Evolutionary conservation across 169 alveolate genomes (phyloP).

Genomic region (Plasmodium coatneyi): DNA sequence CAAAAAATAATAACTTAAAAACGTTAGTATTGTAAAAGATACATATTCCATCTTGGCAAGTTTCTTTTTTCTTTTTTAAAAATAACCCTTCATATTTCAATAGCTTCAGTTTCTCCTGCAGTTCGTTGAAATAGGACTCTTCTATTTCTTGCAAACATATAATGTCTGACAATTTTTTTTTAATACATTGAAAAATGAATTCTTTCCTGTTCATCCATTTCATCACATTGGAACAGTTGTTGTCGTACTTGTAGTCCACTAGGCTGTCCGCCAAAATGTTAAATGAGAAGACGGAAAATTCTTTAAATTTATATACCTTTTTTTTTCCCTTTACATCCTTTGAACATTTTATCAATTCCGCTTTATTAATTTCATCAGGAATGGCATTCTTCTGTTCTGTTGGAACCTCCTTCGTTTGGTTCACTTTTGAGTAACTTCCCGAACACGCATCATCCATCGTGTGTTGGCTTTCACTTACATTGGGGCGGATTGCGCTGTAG

Average conservation of each 20-base stretch:
- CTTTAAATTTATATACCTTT: conserved; percentile 29
- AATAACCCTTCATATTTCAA: conserved; percentile 78
- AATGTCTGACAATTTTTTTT: conserved; percentile 76
- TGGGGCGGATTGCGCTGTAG: neutral
- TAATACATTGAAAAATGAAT: conserved; percentile 75
- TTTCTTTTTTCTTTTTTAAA: conserved; percentile 80
- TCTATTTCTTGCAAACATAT: conserved; percentile 86
- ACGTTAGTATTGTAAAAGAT: conserved; percentile 78
- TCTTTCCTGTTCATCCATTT: conserved; percentile 81
- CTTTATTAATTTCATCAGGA: neutral
- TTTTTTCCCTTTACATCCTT: neutral
- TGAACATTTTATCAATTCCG: neutral
- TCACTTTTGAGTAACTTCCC: neutral
- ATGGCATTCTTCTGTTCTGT: neutral
- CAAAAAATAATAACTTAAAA: conserved; percentile 79
- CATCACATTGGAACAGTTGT: conserved; percentile 80
- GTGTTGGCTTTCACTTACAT: neutral
- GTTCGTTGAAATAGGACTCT: conserved; percentile 75
- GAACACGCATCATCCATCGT: conserved; percentile 14
- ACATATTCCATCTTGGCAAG: conserved; percentile 83
- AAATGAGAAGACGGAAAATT: conserved; percentile 75
- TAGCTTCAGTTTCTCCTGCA: conserved; percentile 67
- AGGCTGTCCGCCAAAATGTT: conserved; percentile 84
- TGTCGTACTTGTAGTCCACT: conserved; percentile 83
- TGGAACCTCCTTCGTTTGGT: neutral